phyloP scores from a whole-genome alignment of 192 early-diverging fungal genomes.

The Backusella tarrabulga region DNA sequence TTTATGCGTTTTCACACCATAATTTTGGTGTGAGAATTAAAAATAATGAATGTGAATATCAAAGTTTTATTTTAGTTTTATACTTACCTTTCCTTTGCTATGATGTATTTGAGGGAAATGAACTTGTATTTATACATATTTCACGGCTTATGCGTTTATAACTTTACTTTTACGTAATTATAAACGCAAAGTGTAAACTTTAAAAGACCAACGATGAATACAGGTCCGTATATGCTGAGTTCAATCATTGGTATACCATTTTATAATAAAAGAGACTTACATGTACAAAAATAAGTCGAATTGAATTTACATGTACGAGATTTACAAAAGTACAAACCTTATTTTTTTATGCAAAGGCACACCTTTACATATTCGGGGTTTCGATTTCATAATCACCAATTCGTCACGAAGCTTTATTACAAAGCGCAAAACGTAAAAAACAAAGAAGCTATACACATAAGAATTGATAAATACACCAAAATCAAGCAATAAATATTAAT shows the following conservation, averaged over 20 bases:
- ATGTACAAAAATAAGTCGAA: too few species aligned
- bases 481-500: background rate
- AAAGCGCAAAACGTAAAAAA: too few species aligned
- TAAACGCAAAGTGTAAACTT: background rate
- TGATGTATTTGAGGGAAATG: background rate
- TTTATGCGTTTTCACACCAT: background rate
- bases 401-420: too few species aligned
- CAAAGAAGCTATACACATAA: background rate
- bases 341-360: too few species aligned
- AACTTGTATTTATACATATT: background rate
- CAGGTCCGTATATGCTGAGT: background rate
- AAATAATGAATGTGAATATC: background rate
- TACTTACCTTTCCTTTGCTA: background rate
- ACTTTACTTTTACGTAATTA: background rate
- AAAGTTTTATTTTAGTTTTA: background rate
- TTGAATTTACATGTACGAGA: too few species aligned
- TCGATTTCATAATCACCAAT: too few species aligned
- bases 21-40: background rate
- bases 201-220: background rate
- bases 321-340: too few species aligned
- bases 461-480: background rate
- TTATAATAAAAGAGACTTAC: too few species aligned
- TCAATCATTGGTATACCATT: too few species aligned
- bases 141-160: background rate
- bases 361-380: too few species aligned